phyloP scores from a whole-genome alignment of 306 rosid species.

The Trichosanthes truncata region DNA sequence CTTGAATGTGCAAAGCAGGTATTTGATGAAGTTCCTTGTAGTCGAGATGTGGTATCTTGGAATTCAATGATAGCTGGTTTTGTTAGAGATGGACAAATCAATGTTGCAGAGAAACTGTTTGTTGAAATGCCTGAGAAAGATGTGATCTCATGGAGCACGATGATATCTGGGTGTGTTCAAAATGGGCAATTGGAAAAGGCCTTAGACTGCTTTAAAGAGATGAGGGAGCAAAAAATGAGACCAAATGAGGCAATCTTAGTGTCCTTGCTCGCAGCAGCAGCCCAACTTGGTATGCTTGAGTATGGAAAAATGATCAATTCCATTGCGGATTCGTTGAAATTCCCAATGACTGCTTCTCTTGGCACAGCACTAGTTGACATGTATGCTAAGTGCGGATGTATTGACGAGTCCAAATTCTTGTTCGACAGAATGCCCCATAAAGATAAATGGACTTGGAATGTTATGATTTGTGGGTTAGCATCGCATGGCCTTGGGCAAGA shows the following conservation, averaged over 20 bases:
- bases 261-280: constrained; percentile 44
- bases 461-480: constrained; percentile 71
- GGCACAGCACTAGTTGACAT: constrained; percentile 70
- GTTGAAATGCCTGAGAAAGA: constrained; percentile 58
- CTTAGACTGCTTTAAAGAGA: constrained; percentile 43
- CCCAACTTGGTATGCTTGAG: constrained; percentile 57
- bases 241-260: constrained; percentile 61
- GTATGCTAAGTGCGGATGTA: constrained; percentile 84
- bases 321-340: constrained; percentile 29
- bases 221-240: constrained; percentile 34
- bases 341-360: constrained; percentile 33
- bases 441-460: constrained; percentile 72
- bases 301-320: constrained; percentile 47
- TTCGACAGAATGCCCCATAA: constrained; percentile 35
- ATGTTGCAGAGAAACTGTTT: constrained; percentile 47
- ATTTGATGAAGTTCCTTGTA: constrained; percentile 36
- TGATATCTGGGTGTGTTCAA: constrained; percentile 68
- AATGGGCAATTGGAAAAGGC: constrained; percentile 46
- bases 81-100: constrained; percentile 36
- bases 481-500: constrained; percentile 51
- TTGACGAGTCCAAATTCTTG: constrained; percentile 40
- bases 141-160: constrained; percentile 66
- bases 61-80: constrained; percentile 45
- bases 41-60: constrained; percentile 67
- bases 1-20: constrained; percentile 29